Evolutionary conservation across 441 rosid genomes (phyloP), one percentile per base, ranked within the genome.

Genomic region (Viola pubescens): DNA sequence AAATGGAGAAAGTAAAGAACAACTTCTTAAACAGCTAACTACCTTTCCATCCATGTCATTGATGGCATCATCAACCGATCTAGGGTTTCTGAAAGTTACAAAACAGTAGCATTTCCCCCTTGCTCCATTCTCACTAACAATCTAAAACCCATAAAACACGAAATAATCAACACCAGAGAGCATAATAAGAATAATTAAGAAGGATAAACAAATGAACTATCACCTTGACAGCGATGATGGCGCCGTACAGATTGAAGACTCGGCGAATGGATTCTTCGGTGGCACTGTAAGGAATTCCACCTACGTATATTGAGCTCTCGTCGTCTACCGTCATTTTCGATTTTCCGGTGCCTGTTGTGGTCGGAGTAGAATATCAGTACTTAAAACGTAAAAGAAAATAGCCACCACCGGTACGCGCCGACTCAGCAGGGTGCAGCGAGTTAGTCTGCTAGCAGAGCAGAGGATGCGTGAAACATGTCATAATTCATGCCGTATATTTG

Each of bases 61-160:
- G 48, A 91, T 88, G 57, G 96, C 98, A 69, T 83, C 91, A 76
- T 65, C 54, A 2, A 87, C 96, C 0, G 91, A 85, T 60, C 94
- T 74, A 58, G 86, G 98, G 61, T 83, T 88, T 44, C 85, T 65
- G 64, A 72, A 91, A 59, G 96, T 91, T 53, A 88, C 91, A 65
- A 88, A 88, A 53, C 88, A 86, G 63, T 82, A 88, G 73, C 95
- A 88, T 70, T 84, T 91, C 56, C 98, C 98, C 62, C 85, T 83
- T 12, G 85, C 70, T 19, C 79, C 67, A 37, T 75, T 80, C 48
- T 91, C 96, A 65, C 81, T 86, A 37, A 91, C 76, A 56, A 91
- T 82, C 96, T 91, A 7, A 46, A 46, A 6, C 2, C 49, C 9
- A 46, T 46, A 10, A 10, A 46, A 10, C 9, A 9, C n/a, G 49